Percentiles rank a stretch among this genome's conserved stretches.
Evolutionary conservation across 2,329 filamentous ascomycete genomes (phyloP).

Genomic region (Phialocephala sp.): DNA sequence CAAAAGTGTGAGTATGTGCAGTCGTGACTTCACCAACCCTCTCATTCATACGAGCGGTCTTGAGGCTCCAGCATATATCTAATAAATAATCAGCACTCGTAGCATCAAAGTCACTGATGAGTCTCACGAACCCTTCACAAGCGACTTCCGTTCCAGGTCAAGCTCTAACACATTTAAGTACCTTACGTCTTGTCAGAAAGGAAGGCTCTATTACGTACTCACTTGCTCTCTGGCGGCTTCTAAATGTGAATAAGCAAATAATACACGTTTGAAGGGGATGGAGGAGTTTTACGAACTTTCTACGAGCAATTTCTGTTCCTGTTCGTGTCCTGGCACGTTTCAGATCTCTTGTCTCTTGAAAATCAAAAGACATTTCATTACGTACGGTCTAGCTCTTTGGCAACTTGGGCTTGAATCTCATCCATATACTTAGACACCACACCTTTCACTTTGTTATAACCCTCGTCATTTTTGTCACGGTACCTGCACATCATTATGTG

Average conservation of each 20-base stretch:
- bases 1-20: constrained; percentile 16
- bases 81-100: constrained; percentile 7
- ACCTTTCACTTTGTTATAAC: constrained; percentile 16
- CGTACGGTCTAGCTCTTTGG: constrained; percentile 16
- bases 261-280: not conserved
- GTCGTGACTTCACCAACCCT: constrained; percentile 15
- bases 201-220: constrained; percentile 14
- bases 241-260: constrained; percentile 16
- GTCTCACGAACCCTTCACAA: constrained; percentile 12
- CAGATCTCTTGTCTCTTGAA: constrained; percentile 16
- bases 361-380: constrained; percentile 16
- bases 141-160: constrained; percentile 7
- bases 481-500: constrained; percentile 17
- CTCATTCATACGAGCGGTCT: constrained; percentile 13
- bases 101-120: constrained; percentile 12
- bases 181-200: constrained; percentile 7
- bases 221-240: constrained; percentile 11
- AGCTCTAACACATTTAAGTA: constrained; percentile 15
- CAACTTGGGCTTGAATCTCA: constrained; percentile 11
- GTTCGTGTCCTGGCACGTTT: constrained; percentile 11
- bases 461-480: constrained; percentile 12
- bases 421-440: constrained; percentile 18
- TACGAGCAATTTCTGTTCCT: constrained; percentile 12
- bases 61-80: constrained; percentile 13
- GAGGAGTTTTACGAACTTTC: constrained; percentile 12